phyloP scores from a whole-genome alignment of 305 asterid genomes.

The Fraxinus dipetala region DNA sequence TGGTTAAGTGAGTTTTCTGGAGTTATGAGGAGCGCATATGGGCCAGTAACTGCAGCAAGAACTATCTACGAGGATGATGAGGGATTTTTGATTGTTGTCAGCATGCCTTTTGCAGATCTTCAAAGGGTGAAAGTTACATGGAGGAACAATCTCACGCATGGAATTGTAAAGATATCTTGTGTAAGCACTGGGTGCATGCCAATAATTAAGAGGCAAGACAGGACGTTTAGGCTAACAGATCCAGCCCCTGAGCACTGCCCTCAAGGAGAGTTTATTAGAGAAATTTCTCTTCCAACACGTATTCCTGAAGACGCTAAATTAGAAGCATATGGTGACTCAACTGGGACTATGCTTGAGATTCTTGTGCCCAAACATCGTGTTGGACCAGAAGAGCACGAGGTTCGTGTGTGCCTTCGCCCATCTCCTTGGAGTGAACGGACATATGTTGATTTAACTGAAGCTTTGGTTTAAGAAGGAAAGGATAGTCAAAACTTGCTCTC shows the following conservation, averaged over 20 bases:
- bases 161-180: conserved; percentile 73
- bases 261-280: conserved; percentile 78
- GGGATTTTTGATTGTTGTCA: conserved; percentile 62
- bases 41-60: conserved; percentile 91
- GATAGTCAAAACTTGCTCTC: conserved; percentile 10
- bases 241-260: conserved; percentile 82
- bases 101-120: conserved; percentile 83
- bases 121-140: conserved; percentile 84
- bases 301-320: conserved; percentile 87
- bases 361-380: conserved; percentile 70
- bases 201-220: conserved; percentile 57
- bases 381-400: conserved; percentile 55
- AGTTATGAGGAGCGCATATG: conserved; percentile 58
- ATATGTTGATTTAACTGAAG: conserved; percentile 37
- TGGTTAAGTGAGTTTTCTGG: conserved; percentile 78
- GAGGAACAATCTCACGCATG: conserved; percentile 73
- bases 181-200: conserved; percentile 61
- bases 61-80: conserved; percentile 72
- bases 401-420: conserved; percentile 49
- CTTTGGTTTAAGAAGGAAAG: conserved; percentile 31
- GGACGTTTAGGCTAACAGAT: conserved; percentile 74
- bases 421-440: conserved; percentile 45
- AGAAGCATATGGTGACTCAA: conserved; percentile 75
- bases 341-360: conserved; percentile 79
- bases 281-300: conserved; percentile 75